Evolutionary conservation across 1,284 basidiomycete genomes (phyloP), one percentile per base, ranked within the genome.

Genomic region (Moniliophthora roreri): DNA sequence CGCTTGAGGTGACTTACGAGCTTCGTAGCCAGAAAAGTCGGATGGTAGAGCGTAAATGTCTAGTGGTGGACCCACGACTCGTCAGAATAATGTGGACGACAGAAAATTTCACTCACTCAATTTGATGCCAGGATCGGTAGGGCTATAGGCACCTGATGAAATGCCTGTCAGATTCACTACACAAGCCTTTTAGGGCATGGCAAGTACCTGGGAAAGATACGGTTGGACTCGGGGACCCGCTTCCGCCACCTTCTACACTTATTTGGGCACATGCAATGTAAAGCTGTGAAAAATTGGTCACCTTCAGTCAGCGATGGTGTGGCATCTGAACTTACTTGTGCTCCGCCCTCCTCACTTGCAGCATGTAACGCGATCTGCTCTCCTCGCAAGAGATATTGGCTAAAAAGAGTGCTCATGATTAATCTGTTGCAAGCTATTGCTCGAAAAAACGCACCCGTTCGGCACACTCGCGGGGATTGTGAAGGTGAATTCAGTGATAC

Each of bases 301-400:
- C 40, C 51, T 32, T 50, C 56, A 35, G 48, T 13, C 53, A 53
- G 35, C 16, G 8, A 3, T 26, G 41, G 3, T 51, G 32, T 20
- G 46, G 10, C 26, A 6, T 26, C 36, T 16, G 18, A 21, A 34
- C 52, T 46, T 35, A 64, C 66, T 53, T 72, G 71, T 15, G 70
- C 70, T 20, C 71, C 71, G 7, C 61, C 65, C 38, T 56, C 54
- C 23, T 64, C 62, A 6, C 59, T 55, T 13, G 71, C 67, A 15
- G 67, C 60, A 57, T 73, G 69, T 16, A 72, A 63, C 10, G 74
- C 74, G 52, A 75, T 74, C 60, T 73, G 65, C 51, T 69, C 66
- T 45, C 61, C 64, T 51, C 63, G 58, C 28, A 66, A 51, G n/a
- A 66, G 56, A 49, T 65, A 67, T 58, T 64, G 63, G 23, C 60